Percentiles rank a stretch among this genome's conserved stretches.
phyloP scores from a whole-genome alignment of 1,284 basidiomycete genomes.

The Pseudozyma tsukubaensis region DNA sequence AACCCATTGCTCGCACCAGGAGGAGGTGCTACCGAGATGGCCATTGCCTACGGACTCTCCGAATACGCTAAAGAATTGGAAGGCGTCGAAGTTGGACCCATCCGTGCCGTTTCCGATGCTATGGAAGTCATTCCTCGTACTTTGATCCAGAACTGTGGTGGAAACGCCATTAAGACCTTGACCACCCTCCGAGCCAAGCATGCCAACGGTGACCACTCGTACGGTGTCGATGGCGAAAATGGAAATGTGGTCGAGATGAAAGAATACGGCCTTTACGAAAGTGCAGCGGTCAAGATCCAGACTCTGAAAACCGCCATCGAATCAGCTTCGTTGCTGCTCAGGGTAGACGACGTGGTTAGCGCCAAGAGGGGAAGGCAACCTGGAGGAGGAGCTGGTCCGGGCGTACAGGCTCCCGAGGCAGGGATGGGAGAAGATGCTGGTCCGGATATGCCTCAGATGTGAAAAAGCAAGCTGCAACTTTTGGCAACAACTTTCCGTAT shows the following conservation, averaged over 20 bases:
- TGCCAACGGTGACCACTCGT: constrained; percentile 87
- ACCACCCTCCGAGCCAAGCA: constrained; percentile 92
- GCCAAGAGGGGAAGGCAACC: constrained; percentile 71
- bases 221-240: constrained; percentile 93
- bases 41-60: constrained; percentile 88
- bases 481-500: not conserved
- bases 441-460: constrained; percentile 54
- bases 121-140: constrained; percentile 98
- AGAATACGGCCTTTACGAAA: constrained; percentile 90
- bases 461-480: constrained; percentile 3
- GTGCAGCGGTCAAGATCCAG: constrained; percentile 96
- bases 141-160: constrained; percentile 93
- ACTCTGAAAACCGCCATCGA: constrained; percentile 97
- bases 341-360: constrained; percentile 94
- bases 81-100: constrained; percentile 85
- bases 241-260: constrained; percentile 98
- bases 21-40: constrained; percentile 98
- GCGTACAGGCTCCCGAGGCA: constrained; percentile 44
- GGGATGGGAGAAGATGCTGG: constrained; percentile 41
- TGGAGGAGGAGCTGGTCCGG: constrained; percentile 40
- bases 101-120: constrained; percentile 91
- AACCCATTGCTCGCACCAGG: constrained; percentile 91
- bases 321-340: constrained; percentile 88
- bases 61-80: constrained; percentile 80
- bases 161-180: constrained; percentile 90